Evolutionary conservation across 163 green algal species (phyloP).

Genomic region (Trebouxia gelatinosa): DNA sequence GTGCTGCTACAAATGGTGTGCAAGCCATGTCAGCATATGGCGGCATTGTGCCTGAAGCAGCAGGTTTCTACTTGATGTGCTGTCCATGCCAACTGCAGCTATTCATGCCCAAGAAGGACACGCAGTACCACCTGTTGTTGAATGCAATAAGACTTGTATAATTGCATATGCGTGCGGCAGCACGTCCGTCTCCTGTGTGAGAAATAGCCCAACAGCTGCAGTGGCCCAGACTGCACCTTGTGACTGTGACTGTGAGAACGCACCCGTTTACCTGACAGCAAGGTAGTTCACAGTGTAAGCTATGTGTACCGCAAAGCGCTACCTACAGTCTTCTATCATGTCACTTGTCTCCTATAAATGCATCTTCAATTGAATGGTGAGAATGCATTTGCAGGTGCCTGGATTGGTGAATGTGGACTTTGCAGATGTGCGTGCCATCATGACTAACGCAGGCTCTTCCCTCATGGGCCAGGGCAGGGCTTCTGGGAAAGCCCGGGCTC

Average conservation of each 20-base stretch:
- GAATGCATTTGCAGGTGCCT: constrained; percentile 71
- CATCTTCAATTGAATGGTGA: no score
- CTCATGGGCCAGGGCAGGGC: constrained; percentile 79
- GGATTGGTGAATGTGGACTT: constrained; percentile 98
- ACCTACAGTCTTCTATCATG: no score
- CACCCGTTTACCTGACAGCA: no score
- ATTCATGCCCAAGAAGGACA: no score
- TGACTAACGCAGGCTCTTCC: constrained; percentile 82
- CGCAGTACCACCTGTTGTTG: no score
- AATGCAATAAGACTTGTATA: no score
- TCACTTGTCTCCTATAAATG: neutral
- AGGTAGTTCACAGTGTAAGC: neutral
- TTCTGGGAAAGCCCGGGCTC: constrained; percentile 69
- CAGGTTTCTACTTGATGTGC: neutral
- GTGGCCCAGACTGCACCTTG: no score
- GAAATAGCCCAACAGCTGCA: no score
- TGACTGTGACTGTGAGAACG: no score
- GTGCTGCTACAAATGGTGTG: neutral
- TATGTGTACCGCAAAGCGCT: neutral
- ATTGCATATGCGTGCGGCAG: no score
- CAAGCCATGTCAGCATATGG: neutral
- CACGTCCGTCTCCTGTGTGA: no score
- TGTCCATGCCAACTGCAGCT: no score
- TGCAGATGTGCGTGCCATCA: constrained; percentile 92
- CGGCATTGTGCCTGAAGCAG: neutral